Evolutionary conservation across 129 eudicot species (phyloP).

Genomic region (Escallonia rubra): DNA sequence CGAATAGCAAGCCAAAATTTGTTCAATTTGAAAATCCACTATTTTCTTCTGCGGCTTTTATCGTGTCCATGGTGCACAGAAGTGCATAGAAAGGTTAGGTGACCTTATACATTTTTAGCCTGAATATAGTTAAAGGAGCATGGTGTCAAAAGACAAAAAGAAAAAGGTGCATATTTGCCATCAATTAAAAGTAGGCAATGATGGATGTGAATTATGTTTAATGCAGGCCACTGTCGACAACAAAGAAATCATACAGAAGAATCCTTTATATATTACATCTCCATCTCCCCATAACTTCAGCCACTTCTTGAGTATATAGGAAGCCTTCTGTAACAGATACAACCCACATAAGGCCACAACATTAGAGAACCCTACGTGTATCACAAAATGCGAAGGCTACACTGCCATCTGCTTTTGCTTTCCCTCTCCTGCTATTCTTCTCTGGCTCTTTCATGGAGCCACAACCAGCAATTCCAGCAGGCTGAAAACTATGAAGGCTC

Average conservation of each 20-base stretch:
- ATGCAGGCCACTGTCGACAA: slow-evolving; percentile 15
- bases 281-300: not conserved
- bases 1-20: no score
- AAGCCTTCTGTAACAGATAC: slow-evolving; percentile 11
- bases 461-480: slow-evolving; percentile 18
- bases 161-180: slow-evolving; percentile 18
- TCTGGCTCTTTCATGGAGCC: slow-evolving; percentile 27
- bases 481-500: slow-evolving; percentile 57
- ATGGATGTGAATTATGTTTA: slow-evolving; percentile 20
- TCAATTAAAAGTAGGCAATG: slow-evolving; percentile 22
- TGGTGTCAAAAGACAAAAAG: not conserved
- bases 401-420: slow-evolving; percentile 16
- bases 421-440: slow-evolving; percentile 15
- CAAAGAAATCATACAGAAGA: not conserved
- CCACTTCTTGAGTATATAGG: slow-evolving; percentile 11
- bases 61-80: slow-evolving; percentile 1
- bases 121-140: no score
- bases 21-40: no score
- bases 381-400: slow-evolving; percentile 23
- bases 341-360: not conserved
- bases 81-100: not conserved
- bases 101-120: no score
- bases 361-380: no score
- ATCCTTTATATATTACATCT: slow-evolving; percentile 6
- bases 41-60: no score